phyloP scores from a whole-genome alignment of 2,329 filamentous ascomycete genomes.

The Cordyceps javanica region DNA sequence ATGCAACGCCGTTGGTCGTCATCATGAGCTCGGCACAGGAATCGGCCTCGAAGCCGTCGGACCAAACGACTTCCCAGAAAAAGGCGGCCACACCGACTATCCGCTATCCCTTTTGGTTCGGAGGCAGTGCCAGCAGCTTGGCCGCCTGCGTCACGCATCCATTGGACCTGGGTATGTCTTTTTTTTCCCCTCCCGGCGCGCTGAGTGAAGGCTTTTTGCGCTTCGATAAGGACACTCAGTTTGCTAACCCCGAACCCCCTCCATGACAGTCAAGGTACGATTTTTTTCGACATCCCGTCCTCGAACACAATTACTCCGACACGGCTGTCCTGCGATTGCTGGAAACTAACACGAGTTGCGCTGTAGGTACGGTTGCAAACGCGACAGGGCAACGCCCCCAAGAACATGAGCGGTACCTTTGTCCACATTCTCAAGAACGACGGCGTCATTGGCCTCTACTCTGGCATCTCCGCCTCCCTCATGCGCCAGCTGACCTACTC shows the following conservation, averaged over 20 bases:
- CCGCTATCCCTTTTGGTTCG: conserved; percentile 88
- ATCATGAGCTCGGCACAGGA: conserved; percentile 10
- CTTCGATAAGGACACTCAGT: background rate
- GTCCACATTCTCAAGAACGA: conserved; percentile 70
- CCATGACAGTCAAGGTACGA: conserved; percentile 50
- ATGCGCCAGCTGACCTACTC: conserved; percentile 94
- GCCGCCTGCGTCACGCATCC: conserved; percentile 91
- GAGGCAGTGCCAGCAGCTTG: conserved; percentile 87
- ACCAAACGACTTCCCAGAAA: conserved; percentile 16
- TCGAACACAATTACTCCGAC: background rate
- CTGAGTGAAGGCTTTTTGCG: background rate
- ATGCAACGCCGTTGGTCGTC: background rate
- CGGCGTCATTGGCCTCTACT: conserved; percentile 77
- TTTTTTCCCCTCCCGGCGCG: background rate
- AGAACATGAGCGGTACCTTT: conserved; percentile 81
- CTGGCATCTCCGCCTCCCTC: conserved; percentile 84
- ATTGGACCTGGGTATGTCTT: conserved; percentile 72
- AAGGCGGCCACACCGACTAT: conserved; percentile 37
- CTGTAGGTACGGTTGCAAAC: conserved; percentile 79
- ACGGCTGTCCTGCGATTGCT: background rate
- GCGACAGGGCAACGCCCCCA: conserved; percentile 66
- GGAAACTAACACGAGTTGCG: conserved; percentile 13
- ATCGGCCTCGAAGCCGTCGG: conserved; percentile 17
- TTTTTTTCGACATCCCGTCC: background rate
- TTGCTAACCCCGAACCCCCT: conserved; percentile 21